Conservation (phyloP, 768 basidiomycete species). For the Suillus hirtellus region DNA sequence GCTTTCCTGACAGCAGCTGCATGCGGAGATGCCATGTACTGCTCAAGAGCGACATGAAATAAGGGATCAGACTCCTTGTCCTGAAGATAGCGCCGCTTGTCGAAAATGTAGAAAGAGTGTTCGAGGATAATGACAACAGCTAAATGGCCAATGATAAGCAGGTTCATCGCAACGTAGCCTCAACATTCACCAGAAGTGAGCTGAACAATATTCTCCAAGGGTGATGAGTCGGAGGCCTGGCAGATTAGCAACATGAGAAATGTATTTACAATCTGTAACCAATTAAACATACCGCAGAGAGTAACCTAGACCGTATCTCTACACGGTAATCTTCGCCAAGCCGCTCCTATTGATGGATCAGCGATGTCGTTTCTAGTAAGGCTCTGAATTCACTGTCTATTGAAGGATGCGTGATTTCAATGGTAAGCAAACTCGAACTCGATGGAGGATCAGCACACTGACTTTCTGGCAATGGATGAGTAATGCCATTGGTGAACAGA, state of each 20-base stretch:
- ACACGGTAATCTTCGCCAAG: too few relatives aligned
- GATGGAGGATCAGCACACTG: too few relatives aligned
- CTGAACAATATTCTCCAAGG: neutral
- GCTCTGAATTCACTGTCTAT: neutral
- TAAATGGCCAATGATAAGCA: neutral
- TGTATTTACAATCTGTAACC: neutral
- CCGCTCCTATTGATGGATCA: too few relatives aligned
- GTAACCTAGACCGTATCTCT: neutral
- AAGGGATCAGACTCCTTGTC: neutral
- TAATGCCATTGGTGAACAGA: too few relatives aligned
- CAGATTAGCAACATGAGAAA: neutral
- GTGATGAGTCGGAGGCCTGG: neutral
- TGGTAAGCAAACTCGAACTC: too few relatives aligned
- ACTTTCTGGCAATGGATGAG: too few relatives aligned
- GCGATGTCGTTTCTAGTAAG: too few relatives aligned
- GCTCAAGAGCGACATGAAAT: neutral
- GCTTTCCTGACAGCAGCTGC: neutral
- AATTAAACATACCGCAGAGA: neutral
- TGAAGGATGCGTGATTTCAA: too few relatives aligned
- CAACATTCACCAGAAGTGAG: neutral
- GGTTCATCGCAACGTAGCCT: neutral
- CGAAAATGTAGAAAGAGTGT: neutral
- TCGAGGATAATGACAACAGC: neutral
- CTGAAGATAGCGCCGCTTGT: neutral
- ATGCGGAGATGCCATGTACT: neutral